phyloP scores from a whole-genome alignment of 495 filamentous ascomycete species.

The Penicillium parvum region DNA sequence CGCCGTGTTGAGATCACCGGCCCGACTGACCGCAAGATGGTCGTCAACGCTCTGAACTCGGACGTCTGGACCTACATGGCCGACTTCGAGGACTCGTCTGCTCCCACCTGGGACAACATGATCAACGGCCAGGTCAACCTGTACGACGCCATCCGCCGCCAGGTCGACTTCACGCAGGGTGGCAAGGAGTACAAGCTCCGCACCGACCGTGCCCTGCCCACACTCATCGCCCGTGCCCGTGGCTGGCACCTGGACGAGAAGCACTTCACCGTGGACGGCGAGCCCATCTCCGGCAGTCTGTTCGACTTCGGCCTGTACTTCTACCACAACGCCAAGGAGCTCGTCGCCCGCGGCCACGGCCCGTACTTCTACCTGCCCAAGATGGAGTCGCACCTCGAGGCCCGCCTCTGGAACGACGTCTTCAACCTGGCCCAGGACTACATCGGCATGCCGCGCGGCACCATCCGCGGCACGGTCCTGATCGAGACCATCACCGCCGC shows the following conservation, averaged over 20 bases:
- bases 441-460: conserved; percentile 82
- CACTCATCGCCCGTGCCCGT: conserved; percentile 80
- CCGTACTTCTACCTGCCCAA: conserved; percentile 99
- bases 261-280: conserved; percentile 93
- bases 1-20: conserved; percentile 98
- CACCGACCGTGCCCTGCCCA: conserved; percentile 74
- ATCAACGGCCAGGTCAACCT: conserved; percentile 97
- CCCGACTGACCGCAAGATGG: conserved; percentile 98
- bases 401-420: conserved; percentile 96
- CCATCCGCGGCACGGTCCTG: conserved; percentile 90
- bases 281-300: conserved; percentile 86
- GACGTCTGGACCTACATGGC: conserved; percentile 99
- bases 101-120: conserved; percentile 99
- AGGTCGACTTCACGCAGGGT: conserved; percentile 95
- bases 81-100: conserved; percentile 97
- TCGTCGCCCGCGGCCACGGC: conserved; percentile 76
- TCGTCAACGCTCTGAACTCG: conserved; percentile 95
- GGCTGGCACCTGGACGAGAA: conserved; percentile 98
- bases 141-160: conserved; percentile 91
- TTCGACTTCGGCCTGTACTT: conserved; percentile 99
- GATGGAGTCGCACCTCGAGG: conserved; percentile 98
- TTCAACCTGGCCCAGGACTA: conserved; percentile 97
- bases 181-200: conserved; percentile 96
- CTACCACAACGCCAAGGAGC: conserved; percentile 94
- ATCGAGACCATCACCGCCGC: conserved; percentile 98